phyloP scores from a whole-genome alignment of 202 grass and related monocot genomes.

The Setaria italica region DNA sequence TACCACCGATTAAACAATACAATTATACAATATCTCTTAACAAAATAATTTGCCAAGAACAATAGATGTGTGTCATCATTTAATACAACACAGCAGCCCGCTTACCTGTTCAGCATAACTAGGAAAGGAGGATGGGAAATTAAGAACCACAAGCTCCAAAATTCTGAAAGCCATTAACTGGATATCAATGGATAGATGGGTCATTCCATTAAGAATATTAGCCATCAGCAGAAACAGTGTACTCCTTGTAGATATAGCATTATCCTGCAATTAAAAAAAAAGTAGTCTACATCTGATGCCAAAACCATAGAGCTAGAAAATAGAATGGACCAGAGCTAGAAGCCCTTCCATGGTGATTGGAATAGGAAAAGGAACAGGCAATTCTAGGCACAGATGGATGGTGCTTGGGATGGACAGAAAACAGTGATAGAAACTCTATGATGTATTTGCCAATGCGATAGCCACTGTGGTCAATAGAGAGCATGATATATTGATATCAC shows the following conservation, averaged over 20 bases:
- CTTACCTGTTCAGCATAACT: slow-evolving; percentile 81
- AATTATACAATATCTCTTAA: background rate
- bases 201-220: slow-evolving; percentile 90
- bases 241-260: slow-evolving; percentile 55
- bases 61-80: slow-evolving; percentile 2
- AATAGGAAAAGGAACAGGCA: background rate
- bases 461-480: background rate
- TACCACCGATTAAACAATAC: background rate
- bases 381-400: background rate
- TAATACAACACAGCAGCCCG: slow-evolving; percentile 32
- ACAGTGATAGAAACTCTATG: background rate
- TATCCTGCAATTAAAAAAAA: slow-evolving; percentile 46
- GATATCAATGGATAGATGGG: slow-evolving; percentile 80
- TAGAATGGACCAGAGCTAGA: background rate
- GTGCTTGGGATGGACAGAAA: slow-evolving; percentile 18
- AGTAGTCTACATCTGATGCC: background rate
- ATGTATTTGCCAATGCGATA: slow-evolving; percentile 24
- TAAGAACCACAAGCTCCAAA: slow-evolving; percentile 82
- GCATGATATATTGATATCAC: background rate
- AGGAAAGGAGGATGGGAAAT: slow-evolving; percentile 80
- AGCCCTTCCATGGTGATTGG: background rate
- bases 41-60: slow-evolving; percentile 7
- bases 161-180: slow-evolving; percentile 88
- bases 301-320: slow-evolving; percentile 29
- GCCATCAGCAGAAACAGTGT: slow-evolving; percentile 81